A percentile compares a stretch with the other conserved stretches of the same genome.
phyloP scores from a whole-genome alignment of 2,329 filamentous ascomycete genomes.

The Bertia moriformis region DNA sequence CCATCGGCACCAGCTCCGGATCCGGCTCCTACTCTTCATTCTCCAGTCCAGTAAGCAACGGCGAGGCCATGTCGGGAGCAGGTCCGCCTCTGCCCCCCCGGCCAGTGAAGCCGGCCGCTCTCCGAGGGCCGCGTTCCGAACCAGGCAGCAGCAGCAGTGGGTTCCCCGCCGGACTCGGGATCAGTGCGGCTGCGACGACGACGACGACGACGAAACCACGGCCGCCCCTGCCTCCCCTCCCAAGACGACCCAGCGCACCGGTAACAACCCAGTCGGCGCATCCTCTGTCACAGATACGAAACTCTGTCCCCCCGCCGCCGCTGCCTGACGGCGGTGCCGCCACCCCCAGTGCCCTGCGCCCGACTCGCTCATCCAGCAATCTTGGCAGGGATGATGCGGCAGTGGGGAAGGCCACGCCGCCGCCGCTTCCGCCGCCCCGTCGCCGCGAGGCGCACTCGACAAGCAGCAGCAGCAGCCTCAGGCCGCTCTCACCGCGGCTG shows the following conservation, averaged over 20 bases:
- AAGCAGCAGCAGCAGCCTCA: conserved; percentile 8
- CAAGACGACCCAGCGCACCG: too few relatives aligned
- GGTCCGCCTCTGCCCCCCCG: conserved; percentile 36
- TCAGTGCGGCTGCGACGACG: too few relatives aligned
- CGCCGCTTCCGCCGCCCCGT: conserved; percentile 31
- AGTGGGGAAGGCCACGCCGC: conserved; percentile 6
- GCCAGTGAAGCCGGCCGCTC: conserved; percentile 39
- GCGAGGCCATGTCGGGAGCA: conserved; percentile 11
- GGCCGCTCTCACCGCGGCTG: too few relatives aligned
- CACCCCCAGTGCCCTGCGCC: conserved; percentile 3
- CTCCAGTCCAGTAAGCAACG: conserved; percentile 4
- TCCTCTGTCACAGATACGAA: conserved; percentile 24
- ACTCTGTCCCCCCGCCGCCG: conserved; percentile 17
- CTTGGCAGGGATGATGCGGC: conserved; percentile 7
- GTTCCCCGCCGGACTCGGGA: too few relatives aligned
- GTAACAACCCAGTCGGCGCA: too few relatives aligned
- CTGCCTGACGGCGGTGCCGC: conserved; percentile 6
- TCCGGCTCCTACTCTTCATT: conserved; percentile 12
- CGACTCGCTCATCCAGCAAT: conserved; percentile 3
- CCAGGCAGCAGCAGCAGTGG: too few relatives aligned
- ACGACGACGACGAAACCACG: too few relatives aligned
- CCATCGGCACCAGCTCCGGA: conserved; percentile 14
- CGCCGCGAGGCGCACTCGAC: conserved; percentile 25
- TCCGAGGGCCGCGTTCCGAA: too few relatives aligned
- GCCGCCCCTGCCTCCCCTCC: too few relatives aligned